Conservation (phyloP, 495 filamentous ascomycete genomes). For the Aspergillus sclerotioniger region DNA sequence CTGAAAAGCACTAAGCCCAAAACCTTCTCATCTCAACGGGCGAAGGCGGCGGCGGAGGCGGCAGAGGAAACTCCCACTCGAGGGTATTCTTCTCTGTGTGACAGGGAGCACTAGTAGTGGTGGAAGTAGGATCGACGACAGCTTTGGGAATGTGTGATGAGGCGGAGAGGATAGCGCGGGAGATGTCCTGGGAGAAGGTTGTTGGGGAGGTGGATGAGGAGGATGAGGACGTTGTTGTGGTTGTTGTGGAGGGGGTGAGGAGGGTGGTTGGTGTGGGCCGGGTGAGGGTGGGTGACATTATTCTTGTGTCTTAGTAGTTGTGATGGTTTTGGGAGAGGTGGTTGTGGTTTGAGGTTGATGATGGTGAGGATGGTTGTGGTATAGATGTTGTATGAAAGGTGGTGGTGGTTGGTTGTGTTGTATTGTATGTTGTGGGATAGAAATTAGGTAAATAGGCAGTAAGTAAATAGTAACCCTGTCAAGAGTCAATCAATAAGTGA, state of each 20-base stretch:
- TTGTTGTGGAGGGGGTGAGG: slow-evolving; percentile 21
- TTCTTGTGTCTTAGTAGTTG: not conserved
- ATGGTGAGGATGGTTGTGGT: not conserved
- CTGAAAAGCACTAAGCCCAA: not conserved
- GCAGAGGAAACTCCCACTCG: slow-evolving; percentile 26
- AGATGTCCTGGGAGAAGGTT: slow-evolving; percentile 43
- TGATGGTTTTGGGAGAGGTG: not conserved
- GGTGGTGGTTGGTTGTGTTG: not conserved
- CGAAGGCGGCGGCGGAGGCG: slow-evolving; percentile 47
- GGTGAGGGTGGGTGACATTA: not conserved
- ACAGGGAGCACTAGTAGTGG: not conserved
- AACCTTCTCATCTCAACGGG: slow-evolving; percentile 37
- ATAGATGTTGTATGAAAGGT: not conserved
- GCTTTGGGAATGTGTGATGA: slow-evolving; percentile 32
- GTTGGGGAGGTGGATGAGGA: slow-evolving; percentile 33
- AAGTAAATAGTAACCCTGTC: not conserved
- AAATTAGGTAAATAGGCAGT: not conserved
- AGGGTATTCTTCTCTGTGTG: not conserved
- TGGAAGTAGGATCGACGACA: slow-evolving; percentile 16
- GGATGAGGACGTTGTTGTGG: slow-evolving; percentile 14
- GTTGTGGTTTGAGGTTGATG: not conserved
- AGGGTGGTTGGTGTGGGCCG: slow-evolving; percentile 2
- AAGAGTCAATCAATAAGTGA: not conserved
- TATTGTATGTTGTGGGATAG: not conserved
- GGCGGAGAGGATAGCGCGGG: slow-evolving; percentile 38